A percentile compares a stretch with the other conserved stretches of the same genome.
Conservation (phyloP, 1,284 basidiomycete genomes). For the Tilletia walkeri region DNA sequence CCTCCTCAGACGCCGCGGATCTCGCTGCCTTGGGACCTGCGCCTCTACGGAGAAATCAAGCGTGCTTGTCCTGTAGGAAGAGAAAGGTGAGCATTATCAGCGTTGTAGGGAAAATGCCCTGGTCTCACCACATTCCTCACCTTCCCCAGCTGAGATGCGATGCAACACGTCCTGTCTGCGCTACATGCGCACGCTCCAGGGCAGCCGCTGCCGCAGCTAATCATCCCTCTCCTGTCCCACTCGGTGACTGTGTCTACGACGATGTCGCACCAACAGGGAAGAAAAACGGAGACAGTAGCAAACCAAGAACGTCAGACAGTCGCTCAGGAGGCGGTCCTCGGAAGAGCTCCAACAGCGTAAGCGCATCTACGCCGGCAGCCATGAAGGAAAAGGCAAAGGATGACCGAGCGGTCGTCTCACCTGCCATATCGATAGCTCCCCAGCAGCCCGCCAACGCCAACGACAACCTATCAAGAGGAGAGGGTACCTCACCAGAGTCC, state of each 20-base stretch:
- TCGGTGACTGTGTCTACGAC: slow-evolving; percentile 26
- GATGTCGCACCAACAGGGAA: slow-evolving; percentile 15
- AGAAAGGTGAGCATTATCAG: slow-evolving; percentile 18
- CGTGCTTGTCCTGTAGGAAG: slow-evolving; percentile 26
- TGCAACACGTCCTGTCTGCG: slow-evolving; percentile 26
- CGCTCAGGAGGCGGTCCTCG: not conserved
- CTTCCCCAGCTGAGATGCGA: slow-evolving; percentile 22
- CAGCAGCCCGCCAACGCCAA: no score
- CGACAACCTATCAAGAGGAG: not conserved
- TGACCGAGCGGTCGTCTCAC: not conserved
- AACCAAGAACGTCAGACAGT: not conserved
- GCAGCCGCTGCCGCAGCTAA: slow-evolving; percentile 24
- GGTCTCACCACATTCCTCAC: not conserved
- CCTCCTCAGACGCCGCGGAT: not conserved
- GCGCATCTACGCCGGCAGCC: not conserved
- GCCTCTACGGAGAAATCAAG: slow-evolving; percentile 25
- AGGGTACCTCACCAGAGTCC: not conserved
- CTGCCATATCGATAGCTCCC: no score
- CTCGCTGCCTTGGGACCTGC: slow-evolving; percentile 17
- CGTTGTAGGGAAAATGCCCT: not conserved
- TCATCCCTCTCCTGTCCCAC: slow-evolving; percentile 23
- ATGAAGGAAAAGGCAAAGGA: not conserved
- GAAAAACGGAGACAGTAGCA: not conserved
- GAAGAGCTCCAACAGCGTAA: not conserved
- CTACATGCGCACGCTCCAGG: slow-evolving; percentile 21